Evolutionary conservation across 495 filamentous ascomycete species (phyloP).

Genomic region (Immersiella caudata): DNA sequence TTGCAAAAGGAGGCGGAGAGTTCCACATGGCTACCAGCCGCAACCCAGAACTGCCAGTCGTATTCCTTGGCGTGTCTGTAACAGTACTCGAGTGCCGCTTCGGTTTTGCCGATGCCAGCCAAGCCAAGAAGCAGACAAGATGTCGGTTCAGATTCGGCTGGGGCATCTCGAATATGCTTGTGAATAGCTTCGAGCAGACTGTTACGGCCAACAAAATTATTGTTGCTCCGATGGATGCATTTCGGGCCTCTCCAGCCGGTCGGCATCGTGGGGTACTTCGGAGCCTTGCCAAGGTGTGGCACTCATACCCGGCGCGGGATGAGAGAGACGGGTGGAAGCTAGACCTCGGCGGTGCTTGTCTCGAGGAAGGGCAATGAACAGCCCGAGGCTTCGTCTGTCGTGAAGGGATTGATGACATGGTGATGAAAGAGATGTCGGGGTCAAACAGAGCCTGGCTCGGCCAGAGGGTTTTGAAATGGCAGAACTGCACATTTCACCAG

Average conservation of each 20-base stretch:
- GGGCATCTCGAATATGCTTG: neutral
- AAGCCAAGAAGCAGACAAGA: neutral
- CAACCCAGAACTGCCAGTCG: neutral
- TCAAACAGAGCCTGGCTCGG: neutral
- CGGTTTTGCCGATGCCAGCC: neutral
- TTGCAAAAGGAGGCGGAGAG: neutral
- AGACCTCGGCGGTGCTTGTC: too few species aligned
- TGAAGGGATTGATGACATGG: neutral
- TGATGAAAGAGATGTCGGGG: neutral
- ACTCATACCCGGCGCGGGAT: neutral
- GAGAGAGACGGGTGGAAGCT: neutral
- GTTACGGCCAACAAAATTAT: neutral
- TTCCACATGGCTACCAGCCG: neutral
- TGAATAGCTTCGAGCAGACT: neutral
- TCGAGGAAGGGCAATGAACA: too few species aligned
- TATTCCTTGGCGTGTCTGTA: neutral
- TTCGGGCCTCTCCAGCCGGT: neutral
- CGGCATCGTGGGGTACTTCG: neutral
- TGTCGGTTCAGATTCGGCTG: neutral
- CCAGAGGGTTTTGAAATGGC: neutral
- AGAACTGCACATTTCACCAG: neutral
- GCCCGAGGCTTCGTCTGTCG: neutral
- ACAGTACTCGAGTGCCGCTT: neutral
- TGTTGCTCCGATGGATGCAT: neutral
- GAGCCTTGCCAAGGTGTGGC: neutral